Evolutionary conservation across 2,329 filamentous ascomycete species (phyloP).

Genomic region (Clonostachys rhizophaga): DNA sequence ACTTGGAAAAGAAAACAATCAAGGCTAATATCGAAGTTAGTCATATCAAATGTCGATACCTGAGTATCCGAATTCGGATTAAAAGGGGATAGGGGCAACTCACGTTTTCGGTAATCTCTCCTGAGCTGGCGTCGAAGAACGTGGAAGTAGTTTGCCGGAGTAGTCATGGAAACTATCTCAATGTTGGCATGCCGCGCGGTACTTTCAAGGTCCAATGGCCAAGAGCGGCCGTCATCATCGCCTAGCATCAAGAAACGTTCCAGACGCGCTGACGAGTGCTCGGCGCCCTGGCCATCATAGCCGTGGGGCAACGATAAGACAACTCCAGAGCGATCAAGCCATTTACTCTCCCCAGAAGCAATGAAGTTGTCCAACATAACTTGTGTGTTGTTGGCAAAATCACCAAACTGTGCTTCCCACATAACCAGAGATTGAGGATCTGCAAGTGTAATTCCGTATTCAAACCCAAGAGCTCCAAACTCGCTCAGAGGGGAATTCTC

Average conservation of each 20-base stretch:
- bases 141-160: slow-evolving; percentile 93
- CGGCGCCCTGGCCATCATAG: slow-evolving; percentile 96
- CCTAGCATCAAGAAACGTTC: slow-evolving; percentile 96
- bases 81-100: slow-evolving; percentile 29
- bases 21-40: slow-evolving; percentile 53
- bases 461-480: slow-evolving; percentile 80
- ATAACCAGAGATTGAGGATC: slow-evolving; percentile 97
- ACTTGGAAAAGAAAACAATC: slow-evolving; percentile 98
- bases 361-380: slow-evolving; percentile 99
- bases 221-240: slow-evolving; percentile 94
- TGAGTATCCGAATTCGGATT: background rate
- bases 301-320: slow-evolving; percentile 96
- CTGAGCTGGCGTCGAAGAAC: slow-evolving; percentile 96
- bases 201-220: slow-evolving; percentile 78
- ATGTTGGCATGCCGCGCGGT: slow-evolving; percentile 99
- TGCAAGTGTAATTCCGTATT: slow-evolving; percentile 96
- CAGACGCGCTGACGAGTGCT: slow-evolving; percentile 96
- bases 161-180: slow-evolving; percentile 98
- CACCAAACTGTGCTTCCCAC: slow-evolving; percentile 99
- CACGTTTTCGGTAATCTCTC: slow-evolving; percentile 98
- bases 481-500: slow-evolving; percentile 85
- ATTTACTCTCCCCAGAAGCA: slow-evolving; percentile 95
- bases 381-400: slow-evolving; percentile 99
- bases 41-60: background rate
- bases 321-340: slow-evolving; percentile 95